phyloP scores from a whole-genome alignment of 2,329 filamentous ascomycete species.

The Anisogramma anomala region DNA sequence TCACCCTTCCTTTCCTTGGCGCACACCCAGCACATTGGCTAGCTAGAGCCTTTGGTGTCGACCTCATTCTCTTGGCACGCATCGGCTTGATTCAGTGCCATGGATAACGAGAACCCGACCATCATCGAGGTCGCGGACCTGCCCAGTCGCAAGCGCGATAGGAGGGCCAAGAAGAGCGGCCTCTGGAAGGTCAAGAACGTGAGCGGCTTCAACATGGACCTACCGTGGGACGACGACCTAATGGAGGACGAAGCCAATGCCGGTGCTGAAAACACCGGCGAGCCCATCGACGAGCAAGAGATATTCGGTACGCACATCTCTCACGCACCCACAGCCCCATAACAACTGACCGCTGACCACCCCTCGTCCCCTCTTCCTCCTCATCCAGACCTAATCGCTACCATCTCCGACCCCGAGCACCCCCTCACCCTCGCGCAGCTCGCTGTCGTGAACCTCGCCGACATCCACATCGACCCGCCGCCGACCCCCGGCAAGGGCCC shows the following conservation, averaged over 20 bases:
- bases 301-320: constrained; percentile 60
- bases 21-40: background rate
- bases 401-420: constrained; percentile 93
- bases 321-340: background rate
- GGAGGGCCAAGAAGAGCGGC: constrained; percentile 25
- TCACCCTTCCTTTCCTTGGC: background rate
- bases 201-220: constrained; percentile 33
- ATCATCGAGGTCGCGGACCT: constrained; percentile 82
- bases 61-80: no score
- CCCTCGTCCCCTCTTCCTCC: no score
- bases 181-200: constrained; percentile 37
- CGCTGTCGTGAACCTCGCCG: constrained; percentile 88
- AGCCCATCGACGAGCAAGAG: constrained; percentile 93
- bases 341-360: constrained; percentile 25
- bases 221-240: constrained; percentile 19
- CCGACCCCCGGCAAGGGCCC: constrained; percentile 43
- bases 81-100: no score
- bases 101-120: constrained; percentile 69
- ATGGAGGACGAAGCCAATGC: constrained; percentile 20
- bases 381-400: constrained; percentile 70
- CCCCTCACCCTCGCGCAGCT: constrained; percentile 86
- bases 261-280: constrained; percentile 49
- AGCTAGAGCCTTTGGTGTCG: no score
- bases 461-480: constrained; percentile 68
- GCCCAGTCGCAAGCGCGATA: constrained; percentile 59